Percentiles rank a stretch among this genome's conserved stretches.
Evolutionary conservation across 2,329 filamentous ascomycete genomes (phyloP).

Genomic region (Scedosporium dehoogii): DNA sequence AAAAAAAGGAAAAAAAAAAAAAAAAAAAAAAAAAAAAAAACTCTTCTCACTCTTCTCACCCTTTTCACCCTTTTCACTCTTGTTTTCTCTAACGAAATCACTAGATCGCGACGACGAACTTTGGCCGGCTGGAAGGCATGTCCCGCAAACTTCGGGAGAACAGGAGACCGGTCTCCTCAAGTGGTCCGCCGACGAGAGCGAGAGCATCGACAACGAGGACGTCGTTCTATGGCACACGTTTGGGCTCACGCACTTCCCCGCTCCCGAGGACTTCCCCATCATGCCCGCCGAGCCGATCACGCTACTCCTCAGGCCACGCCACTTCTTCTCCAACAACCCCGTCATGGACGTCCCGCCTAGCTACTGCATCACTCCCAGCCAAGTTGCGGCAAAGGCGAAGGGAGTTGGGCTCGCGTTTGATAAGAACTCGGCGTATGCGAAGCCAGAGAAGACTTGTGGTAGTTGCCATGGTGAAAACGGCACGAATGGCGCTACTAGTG

Average conservation of each 20-base stretch:
- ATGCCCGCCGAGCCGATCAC: conserved; percentile 87
- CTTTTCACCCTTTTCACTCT: not conserved
- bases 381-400: conserved; percentile 39
- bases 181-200: conserved; percentile 65
- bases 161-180: conserved; percentile 62
- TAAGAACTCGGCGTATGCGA: not conserved
- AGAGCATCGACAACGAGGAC: conserved; percentile 69
- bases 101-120: conserved; percentile 70
- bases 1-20: too few relatives aligned
- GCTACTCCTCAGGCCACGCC: conserved; percentile 64
- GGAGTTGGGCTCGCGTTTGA: conserved; percentile 19
- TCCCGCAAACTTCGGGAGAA: conserved; percentile 77
- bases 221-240: conserved; percentile 93
- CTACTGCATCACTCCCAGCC: conserved; percentile 62
- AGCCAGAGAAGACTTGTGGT: not conserved
- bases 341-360: conserved; percentile 72
- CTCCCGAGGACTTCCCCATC: conserved; percentile 83
- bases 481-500: not conserved
- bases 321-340: conserved; percentile 76
- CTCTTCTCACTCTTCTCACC: too few relatives aligned
- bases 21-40: too few relatives aligned
- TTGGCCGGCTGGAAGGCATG: conserved; percentile 77
- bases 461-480: not conserved
- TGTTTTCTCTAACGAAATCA: not conserved
- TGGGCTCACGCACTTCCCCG: conserved; percentile 79